Conservation (phyloP, 1,284 basidiomycete genomes). For the Cystobasidium sp. region DNA sequence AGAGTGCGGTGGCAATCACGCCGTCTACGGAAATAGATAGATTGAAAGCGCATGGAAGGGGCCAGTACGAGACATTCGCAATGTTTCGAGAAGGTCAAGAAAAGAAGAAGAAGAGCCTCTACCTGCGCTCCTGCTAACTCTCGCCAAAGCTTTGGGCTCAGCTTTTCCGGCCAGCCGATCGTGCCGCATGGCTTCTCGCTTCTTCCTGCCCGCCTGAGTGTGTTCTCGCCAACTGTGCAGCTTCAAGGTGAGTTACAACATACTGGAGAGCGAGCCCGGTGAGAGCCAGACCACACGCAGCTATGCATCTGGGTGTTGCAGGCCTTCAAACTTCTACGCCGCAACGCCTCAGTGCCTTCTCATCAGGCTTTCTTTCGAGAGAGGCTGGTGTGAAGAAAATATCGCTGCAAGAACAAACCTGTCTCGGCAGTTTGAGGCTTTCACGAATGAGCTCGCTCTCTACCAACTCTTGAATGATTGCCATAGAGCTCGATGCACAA, state of each 20-base stretch:
- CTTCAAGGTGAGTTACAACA: slow-evolving; percentile 15
- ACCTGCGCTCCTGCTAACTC: too few species aligned
- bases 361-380: background rate
- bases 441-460: slow-evolving; percentile 37
- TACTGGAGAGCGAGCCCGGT: background rate
- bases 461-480: slow-evolving; percentile 37
- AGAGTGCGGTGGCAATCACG: too few species aligned
- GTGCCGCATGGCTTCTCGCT: background rate
- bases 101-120: too few species aligned
- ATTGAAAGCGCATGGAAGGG: too few species aligned
- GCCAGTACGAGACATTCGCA: too few species aligned
- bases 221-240: background rate
- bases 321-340: slow-evolving; percentile 3
- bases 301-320: slow-evolving; percentile 13
- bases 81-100: too few species aligned
- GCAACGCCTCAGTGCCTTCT: slow-evolving; percentile 3
- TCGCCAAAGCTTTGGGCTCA: too few species aligned
- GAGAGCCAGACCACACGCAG: slow-evolving; percentile 12
- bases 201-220: background rate
- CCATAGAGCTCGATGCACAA: slow-evolving; percentile 42
- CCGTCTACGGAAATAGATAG: too few species aligned
- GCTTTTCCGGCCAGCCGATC: background rate
- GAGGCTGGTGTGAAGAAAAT: slow-evolving; percentile 4
- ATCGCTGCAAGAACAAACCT: slow-evolving; percentile 39
- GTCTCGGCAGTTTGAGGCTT: slow-evolving; percentile 44